Base-by-base conservation (phyloP, 2,329 filamentous ascomycete genomes). In the Colletotrichum incanum region DNA sequence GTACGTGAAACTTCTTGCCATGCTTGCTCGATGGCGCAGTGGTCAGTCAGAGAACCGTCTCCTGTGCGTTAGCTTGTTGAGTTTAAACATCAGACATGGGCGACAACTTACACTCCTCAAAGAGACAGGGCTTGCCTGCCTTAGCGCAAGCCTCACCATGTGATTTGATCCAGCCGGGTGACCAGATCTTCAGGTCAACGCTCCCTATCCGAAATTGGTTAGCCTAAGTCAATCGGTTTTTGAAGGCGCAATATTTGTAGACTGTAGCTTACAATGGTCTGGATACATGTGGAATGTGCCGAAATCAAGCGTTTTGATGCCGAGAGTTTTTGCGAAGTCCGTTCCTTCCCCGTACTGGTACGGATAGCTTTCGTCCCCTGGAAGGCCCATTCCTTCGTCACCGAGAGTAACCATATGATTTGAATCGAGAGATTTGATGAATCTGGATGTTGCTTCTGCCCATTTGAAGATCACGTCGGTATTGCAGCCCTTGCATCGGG, bases 271-370 rank as follows among this genome's bases (percentile, higher is more conserved):
- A 70, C 67, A 70, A 1, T 50, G 47, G 43, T 61, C 43, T 11
- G 67, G 61, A 20, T 65, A 70, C 60, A 65, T 56, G 37, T 70
- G 67, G 28, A 65, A 65, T 8, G 52, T 47, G 3, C 63, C 68
- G 49, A 67, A 88, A 74, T 88, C 86, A 9, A 89, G 83, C 23
- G 84, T 86, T 16, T 82, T 77, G 58, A 89, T 85, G 31, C 79
- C 82, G 12, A 89, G 79, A 74, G 87, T 87, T 67, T 80, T 80
- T n/a, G 81, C 82, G 73, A 86, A 89, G 74, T 87, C 83, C 28
- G 83, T 75, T 31, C 28, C 28, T 6, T 31, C 28, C 4, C 28
- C 28, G 28, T 31, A 31, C 28, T 31, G 28, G 28, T 31, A 31
- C 3, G 28, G 28, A 6, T 31, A 31, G 28, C 28, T 31, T 6